Evolutionary conservation across 345 rosid species (phyloP).

Genomic region (Angophora floribunda): DNA sequence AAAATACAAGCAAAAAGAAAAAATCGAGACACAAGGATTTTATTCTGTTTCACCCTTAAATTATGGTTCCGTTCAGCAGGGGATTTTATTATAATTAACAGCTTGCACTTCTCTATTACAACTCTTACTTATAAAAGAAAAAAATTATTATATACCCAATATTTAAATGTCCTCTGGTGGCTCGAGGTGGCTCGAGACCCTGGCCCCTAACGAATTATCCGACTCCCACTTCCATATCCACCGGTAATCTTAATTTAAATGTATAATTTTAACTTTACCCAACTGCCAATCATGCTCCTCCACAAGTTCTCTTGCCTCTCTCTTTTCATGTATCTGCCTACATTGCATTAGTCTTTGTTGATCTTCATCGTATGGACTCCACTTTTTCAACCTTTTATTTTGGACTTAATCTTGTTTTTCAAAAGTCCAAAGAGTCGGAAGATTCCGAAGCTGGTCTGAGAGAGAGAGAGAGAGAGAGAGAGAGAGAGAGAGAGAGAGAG

Average conservation of each 20-base stretch:
- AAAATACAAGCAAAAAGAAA: no score
- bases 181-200: no score
- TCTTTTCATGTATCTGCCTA: not conserved
- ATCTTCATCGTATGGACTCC: not conserved
- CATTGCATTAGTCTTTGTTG: not conserved
- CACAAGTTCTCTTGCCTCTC: not conserved
- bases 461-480: no score
- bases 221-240: not conserved
- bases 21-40: no score
- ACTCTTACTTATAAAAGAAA: no score
- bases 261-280: not conserved
- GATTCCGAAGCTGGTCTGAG: not conserved
- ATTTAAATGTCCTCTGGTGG: no score
- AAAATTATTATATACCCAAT: not conserved
- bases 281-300: not conserved
- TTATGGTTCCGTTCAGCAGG: no score
- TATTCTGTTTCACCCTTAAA: no score
- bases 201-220: not conserved
- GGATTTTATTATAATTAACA: no score
- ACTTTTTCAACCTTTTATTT: not conserved
- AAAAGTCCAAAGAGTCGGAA: not conserved
- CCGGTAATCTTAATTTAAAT: not conserved
- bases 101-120: rapidly evolving
- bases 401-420: not conserved
- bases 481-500: not conserved